Evolutionary conservation across 306 rosid genomes (phyloP), one percentile per base, ranked within the genome.

Genomic region (Quercus agrifolia): DNA sequence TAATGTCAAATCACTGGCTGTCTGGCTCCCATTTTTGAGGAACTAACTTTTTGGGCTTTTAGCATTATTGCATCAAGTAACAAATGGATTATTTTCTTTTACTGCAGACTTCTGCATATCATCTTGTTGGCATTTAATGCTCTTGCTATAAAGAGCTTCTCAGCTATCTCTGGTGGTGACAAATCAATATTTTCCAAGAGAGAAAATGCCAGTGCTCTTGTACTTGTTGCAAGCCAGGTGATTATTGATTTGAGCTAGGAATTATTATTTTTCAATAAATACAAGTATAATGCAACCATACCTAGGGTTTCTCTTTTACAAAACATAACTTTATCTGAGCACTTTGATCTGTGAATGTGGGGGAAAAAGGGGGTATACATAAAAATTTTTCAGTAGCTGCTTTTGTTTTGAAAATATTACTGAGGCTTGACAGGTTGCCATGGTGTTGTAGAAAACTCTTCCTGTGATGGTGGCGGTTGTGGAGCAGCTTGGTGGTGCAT

Each of bases 391-490:
- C 13, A 7, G 12, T 44, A 7, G 55, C 20, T 52, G 54, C 57
- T 70, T 80, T 66, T 81, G 20, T 76, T 25, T 69, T 46, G 44
- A n/a, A 11, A 66, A 1, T 33, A 23, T 35, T 68, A 41, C 25
- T n/a, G 74, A 51, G 28, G 61, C 30, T 44, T 73, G 12, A 71
- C 59, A 51, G 46, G 20, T 80, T 74, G 78, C 25, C 56, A 71
- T 80, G 35, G 20, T 76, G 31, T 81, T 80, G 78, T 90, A 91
- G 97, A 94, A 94, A 92, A 92, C 99, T 55, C 90, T 94, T 64
- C 99, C 97, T 2, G 97, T 94, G 59, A 90, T 91, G 97, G 95
- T 94, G 75, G 99, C 97, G 23, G 97, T 94, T 19, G 88, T 95
- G 72, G 97, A 92, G 83, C 89, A 92, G 85, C 97, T 95, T 74